Base-by-base conservation (phyloP, 768 basidiomycete genomes). In the Psilocybe cyanescens region DNA sequence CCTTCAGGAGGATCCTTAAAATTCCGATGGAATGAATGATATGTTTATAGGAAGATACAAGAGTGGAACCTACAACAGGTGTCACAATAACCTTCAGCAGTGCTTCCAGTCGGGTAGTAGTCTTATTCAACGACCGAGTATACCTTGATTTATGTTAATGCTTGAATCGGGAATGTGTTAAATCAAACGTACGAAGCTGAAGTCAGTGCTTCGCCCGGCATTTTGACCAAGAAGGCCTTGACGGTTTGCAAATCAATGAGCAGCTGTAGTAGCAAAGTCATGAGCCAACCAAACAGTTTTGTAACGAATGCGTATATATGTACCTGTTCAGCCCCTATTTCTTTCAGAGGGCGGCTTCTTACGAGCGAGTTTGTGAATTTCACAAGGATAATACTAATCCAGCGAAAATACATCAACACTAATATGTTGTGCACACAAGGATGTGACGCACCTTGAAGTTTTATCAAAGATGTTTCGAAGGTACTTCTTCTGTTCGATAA, bases 271-370 rank as follows among this genome's bases (percentile, higher is more conserved):
- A 35, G 39, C 59, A 35, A 24, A 14, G 24, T 11, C 12, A 58
- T 51, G 31, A 47, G 19, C 8, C 4, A 63, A 49, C 17, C 28
- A 9, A 8, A 17, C 37, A 57, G 58, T 16, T 8, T 16, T 31
- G 3, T 35, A n/a, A n/a, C n/a, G 8, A 14, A 8, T 9, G 4
- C 9, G 29, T 11, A 44, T 41, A 48, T 8, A 0, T 28, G 8
- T 24, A 91, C 92, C 85, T 99, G 97, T 75, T 99, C 97, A 3
- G 97, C 97, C 5, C 97, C 96, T 35, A 92, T 91, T 73, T 97
- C 95, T 70, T 89, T 87, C 66, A 99, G 76, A 4, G 97, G 97
- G 45, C 95, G 81, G 71, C 95, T 96, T 74, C 88, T 89, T 17
- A 99, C 95, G 35, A 98, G 80, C 0, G 91, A 84, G 67, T 92